These are phyloP conservation scores for Senecio squalidus DNA, from an alignment of 140 eudicot species.

Conservation along the genomic window DNA sequence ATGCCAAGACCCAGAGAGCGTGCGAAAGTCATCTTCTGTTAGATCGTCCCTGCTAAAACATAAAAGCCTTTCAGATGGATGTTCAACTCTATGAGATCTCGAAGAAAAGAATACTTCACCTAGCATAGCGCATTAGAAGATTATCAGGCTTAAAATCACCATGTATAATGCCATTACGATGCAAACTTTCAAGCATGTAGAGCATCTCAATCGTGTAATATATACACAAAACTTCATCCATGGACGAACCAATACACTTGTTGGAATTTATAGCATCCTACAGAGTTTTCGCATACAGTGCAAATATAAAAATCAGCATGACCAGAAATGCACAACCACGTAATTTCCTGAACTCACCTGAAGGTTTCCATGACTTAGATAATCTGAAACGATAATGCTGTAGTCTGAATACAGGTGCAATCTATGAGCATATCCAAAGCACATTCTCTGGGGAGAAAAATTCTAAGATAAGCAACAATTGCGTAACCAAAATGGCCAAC, in stretches of 20 bases:
- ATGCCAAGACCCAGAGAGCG: conserved; percentile 68
- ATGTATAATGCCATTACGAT: conserved; percentile 64
- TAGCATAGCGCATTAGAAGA: conserved; percentile 76
- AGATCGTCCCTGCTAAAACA: conserved; percentile 51
- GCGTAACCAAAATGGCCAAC: not conserved
- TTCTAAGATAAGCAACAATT: not conserved
- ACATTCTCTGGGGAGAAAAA: conserved; percentile 47
- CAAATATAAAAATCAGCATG: not conserved
- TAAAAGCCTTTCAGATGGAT: not conserved
- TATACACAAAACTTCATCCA: conserved; percentile 88
- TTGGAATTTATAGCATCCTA: conserved; percentile 94
- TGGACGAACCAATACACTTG: conserved; percentile 42
- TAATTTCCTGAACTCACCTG: conserved; percentile 39
- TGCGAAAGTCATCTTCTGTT: conserved; percentile 47
- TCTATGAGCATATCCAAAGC: conserved; percentile 84
- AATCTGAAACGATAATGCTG: conserved; percentile 82
- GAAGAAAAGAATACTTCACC: conserved; percentile 34
- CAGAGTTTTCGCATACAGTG: conserved; percentile 8
- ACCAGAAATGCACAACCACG: conserved; percentile 2
- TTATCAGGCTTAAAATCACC: conserved; percentile 98
- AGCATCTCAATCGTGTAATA: conserved; percentile 97
- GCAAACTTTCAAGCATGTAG: conserved; percentile 68
- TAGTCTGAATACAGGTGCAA: conserved; percentile 87
- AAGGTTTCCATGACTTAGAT: conserved; percentile 78
- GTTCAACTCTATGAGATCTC: not conserved